Conservation (phyloP, 768 basidiomycete species). For the Rhodotorula paludigena region DNA sequence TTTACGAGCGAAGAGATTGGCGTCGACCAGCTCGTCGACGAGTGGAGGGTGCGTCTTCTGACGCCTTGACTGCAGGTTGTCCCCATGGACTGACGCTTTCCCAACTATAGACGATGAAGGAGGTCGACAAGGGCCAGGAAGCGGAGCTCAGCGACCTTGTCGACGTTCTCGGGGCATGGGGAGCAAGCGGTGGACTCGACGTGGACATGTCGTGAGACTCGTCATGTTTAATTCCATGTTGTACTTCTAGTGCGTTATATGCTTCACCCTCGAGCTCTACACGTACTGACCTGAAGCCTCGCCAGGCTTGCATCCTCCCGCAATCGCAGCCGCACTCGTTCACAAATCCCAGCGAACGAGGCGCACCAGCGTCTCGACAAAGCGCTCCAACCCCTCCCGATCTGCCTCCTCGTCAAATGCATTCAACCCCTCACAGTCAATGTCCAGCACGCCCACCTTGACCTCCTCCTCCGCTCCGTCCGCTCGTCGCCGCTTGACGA, state of each 20-base stretch:
- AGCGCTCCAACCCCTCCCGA: slow-evolving; percentile 65
- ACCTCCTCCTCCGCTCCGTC: slow-evolving; percentile 47
- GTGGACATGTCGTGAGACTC: slow-evolving; percentile 22
- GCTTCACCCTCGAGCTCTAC: no score
- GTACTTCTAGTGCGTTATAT: neutral
- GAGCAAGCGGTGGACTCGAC: slow-evolving; percentile 20
- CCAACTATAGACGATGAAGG: slow-evolving; percentile 26
- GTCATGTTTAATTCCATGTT: neutral
- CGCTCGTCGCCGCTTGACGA: slow-evolving; percentile 42
- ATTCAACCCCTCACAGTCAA: slow-evolving; percentile 68
- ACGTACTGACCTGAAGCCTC: no score
- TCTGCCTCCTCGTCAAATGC: slow-evolving; percentile 73
- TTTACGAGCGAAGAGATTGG: slow-evolving; percentile 37
- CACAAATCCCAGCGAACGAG: slow-evolving; percentile 34
- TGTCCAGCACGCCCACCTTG: slow-evolving; percentile 56
- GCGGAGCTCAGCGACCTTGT: slow-evolving; percentile 37
- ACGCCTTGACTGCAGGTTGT: neutral
- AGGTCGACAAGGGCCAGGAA: slow-evolving; percentile 39
- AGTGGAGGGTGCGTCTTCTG: slow-evolving; percentile 27
- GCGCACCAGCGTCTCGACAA: slow-evolving; percentile 49
- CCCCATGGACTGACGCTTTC: neutral
- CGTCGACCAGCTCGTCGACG: slow-evolving; percentile 29
- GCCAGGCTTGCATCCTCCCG: no score
- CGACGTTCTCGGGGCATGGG: slow-evolving; percentile 36
- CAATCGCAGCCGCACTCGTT: neutral